phyloP scores from a whole-genome alignment of 768 basidiomycete genomes.

The Mrakia frigida region DNA sequence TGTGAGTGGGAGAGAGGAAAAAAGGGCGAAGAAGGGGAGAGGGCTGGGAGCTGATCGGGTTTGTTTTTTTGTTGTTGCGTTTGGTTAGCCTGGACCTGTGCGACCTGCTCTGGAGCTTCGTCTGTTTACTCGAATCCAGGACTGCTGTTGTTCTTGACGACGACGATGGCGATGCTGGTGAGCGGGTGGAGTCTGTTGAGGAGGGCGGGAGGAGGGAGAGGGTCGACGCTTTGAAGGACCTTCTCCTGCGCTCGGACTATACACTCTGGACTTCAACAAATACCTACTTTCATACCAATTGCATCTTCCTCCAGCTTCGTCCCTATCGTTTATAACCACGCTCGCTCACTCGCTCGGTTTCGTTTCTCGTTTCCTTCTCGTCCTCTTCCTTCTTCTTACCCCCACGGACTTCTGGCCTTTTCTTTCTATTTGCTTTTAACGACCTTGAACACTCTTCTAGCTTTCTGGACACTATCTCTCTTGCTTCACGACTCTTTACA shows the following conservation, averaged over 20 bases:
- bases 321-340: too few relatives aligned
- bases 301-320: too few relatives aligned
- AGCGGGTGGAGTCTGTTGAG: constrained; percentile 26
- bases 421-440: neutral
- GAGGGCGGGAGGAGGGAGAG: neutral
- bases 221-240: neutral
- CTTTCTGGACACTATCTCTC: neutral
- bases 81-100: constrained; percentile 27
- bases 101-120: constrained; percentile 26
- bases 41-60: neutral
- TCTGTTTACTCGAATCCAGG: constrained; percentile 5
- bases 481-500: too few relatives aligned
- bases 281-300: neutral
- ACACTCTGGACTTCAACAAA: too few relatives aligned
- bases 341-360: too few relatives aligned
- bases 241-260: neutral
- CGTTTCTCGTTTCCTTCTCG: too few relatives aligned
- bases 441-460: neutral
- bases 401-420: neutral
- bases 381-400: neutral
- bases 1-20: constrained; percentile 43
- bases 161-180: constrained; percentile 19
- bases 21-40: too few relatives aligned
- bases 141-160: constrained; percentile 8
- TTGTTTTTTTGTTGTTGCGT: neutral